Percentiles rank a stretch among this genome's conserved stretches.
Conservation (phyloP, 2,329 filamentous ascomycete species). For the Ophiostoma australiae region DNA sequence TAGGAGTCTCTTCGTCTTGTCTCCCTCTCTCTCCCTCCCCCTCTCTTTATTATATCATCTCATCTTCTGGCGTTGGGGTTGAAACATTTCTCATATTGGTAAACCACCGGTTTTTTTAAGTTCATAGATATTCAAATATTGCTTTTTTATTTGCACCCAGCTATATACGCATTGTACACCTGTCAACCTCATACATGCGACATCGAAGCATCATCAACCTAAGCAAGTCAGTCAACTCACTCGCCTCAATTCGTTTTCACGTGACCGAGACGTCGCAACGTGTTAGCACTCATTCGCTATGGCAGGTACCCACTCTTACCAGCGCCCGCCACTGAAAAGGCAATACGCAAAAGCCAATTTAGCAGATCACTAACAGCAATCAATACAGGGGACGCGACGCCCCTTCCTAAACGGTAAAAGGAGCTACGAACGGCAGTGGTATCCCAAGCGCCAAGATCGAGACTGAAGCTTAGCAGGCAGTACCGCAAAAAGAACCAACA, state of each 20-base stretch:
- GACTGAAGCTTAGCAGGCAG: neutral
- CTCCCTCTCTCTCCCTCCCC: neutral
- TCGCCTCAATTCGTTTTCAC: neutral
- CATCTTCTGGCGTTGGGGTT: neutral
- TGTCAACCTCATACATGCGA: neutral
- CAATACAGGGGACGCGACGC: slow-evolving; percentile 1
- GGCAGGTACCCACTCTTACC: neutral
- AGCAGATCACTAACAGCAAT: slow-evolving; percentile 10
- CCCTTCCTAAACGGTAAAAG: slow-evolving; percentile 4
- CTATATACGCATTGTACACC: neutral
- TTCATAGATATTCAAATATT: neutral
- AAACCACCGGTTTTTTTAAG: neutral
- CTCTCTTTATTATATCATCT: neutral
- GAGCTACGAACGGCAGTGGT: neutral
- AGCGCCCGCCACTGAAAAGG: neutral
- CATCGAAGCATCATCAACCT: neutral
- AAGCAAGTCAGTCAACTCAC: neutral
- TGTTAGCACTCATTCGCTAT: neutral
- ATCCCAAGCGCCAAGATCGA: neutral
- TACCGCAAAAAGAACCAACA: neutral
- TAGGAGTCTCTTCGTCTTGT: neutral
- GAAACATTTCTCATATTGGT: neutral
- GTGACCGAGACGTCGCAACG: neutral
- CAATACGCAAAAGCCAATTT: neutral
- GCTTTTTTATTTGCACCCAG: neutral